Evolutionary conservation across 345 rosid species (phyloP).

Genomic region (Syzygium grande): DNA sequence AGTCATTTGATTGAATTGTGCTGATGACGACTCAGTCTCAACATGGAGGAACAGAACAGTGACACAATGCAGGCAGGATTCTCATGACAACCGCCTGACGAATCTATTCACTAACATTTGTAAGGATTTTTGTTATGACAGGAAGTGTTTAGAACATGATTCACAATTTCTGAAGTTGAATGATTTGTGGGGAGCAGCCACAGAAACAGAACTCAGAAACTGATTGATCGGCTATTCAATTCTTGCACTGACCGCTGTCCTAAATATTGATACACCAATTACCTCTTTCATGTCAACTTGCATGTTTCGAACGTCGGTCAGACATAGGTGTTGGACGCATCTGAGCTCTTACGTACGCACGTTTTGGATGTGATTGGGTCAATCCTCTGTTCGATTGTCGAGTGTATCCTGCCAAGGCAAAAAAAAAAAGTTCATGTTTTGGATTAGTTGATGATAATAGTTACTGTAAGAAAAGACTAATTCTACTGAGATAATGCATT

Average conservation of each 20-base stretch:
- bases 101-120: background rate
- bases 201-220: no score
- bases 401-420: background rate
- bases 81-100: background rate
- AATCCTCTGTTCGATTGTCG: background rate
- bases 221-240: no score
- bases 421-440: background rate
- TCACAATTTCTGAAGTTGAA: background rate
- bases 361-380: background rate
- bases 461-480: no score
- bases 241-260: no score
- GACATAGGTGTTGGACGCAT: background rate
- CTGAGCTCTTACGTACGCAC: background rate
- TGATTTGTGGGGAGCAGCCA: background rate
- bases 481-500: no score
- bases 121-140: background rate
- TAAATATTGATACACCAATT: no score
- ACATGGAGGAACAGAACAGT: background rate
- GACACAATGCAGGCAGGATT: background rate
- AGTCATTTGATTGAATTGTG: no score
- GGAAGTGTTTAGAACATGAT: background rate
- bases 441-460: no score
- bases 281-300: background rate
- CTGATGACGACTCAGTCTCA: no score
- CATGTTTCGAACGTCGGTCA: background rate